Percentiles rank a stretch among this genome's conserved stretches.
Conservation (phyloP, 805 yeast genomes). For the Trichomonascus vanleenenianus region DNA sequence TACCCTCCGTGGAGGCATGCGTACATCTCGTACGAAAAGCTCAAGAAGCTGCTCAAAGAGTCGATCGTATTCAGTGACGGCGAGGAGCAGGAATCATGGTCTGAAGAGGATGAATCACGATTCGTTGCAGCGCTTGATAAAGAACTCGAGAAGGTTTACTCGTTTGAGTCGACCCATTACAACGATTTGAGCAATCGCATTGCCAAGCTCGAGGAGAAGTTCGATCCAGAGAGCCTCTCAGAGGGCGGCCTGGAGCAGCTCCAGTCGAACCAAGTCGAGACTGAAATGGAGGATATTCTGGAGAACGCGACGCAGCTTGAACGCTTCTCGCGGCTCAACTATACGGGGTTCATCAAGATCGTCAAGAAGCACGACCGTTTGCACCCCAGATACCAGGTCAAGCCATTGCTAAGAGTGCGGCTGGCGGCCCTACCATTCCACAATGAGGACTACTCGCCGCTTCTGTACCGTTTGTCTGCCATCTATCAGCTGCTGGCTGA, state of each 20-base stretch:
- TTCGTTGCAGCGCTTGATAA: conserved; percentile 70
- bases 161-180: conserved; percentile 70
- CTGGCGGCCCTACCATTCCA: conserved; percentile 84
- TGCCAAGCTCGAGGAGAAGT: conserved; percentile 52
- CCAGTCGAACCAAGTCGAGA: conserved; percentile 50
- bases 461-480: conserved; percentile 67
- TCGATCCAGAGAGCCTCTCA: conserved; percentile 30
- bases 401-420: conserved; percentile 81
- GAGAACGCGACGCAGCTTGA: conserved; percentile 78
- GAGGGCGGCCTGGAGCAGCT: conserved; percentile 20
- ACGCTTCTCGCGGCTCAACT: conserved; percentile 83
- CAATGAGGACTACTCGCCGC: conserved; percentile 89
- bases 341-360: conserved; percentile 89
- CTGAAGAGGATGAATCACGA: conserved; percentile 71
- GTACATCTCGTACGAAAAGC: conserved; percentile 82
- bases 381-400: conserved; percentile 82
- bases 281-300: conserved; percentile 63
- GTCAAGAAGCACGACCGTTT: conserved; percentile 94
- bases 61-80: conserved; percentile 17
- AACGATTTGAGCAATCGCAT: conserved; percentile 59
- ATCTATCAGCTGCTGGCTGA: conserved; percentile 77
- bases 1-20: conserved; percentile 90
- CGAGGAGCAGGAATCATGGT: conserved; percentile 52
- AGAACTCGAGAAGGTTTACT: conserved; percentile 88
- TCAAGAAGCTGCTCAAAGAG: conserved; percentile 76